Evolutionary conservation across 257 asterid genomes (phyloP).

Genomic region (Solanum clarkiae): DNA sequence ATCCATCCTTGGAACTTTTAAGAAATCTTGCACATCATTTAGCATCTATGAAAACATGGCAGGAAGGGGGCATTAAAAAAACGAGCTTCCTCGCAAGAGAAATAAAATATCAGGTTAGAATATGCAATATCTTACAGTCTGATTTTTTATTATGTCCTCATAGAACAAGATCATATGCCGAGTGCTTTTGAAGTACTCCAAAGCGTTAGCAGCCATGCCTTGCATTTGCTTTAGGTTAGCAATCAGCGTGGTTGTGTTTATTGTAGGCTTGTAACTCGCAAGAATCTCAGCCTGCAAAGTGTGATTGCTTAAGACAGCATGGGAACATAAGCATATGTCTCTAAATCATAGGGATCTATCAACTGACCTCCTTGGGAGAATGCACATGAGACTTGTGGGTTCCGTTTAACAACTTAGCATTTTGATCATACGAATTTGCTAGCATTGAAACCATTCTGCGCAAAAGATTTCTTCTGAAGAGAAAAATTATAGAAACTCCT

Average conservation of each 20-base stretch:
- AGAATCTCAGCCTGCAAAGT: conserved; percentile 73
- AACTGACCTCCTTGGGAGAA: conserved; percentile 59
- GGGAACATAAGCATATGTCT: background rate
- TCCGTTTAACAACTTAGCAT: conserved; percentile 77
- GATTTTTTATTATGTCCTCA: conserved; percentile 70
- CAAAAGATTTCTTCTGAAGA: conserved; percentile 76
- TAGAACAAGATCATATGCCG: conserved; percentile 73
- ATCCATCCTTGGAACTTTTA: conserved; percentile 51
- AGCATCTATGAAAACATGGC: conserved; percentile 40
- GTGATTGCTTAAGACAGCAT: background rate
- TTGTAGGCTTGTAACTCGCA: conserved; percentile 70
- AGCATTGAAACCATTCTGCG: conserved; percentile 82
- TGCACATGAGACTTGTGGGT: conserved; percentile 97
- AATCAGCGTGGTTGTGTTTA: conserved; percentile 49
- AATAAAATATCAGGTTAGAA: background rate
- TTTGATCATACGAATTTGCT: conserved; percentile 84
- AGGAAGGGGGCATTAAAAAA: background rate
- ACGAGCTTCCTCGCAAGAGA: background rate
- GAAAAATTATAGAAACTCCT: conserved; percentile 85
- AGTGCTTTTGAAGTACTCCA: conserved; percentile 68
- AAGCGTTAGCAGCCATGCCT: conserved; percentile 42
- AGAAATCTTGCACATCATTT: conserved; percentile 68
- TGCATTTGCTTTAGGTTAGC: conserved; percentile 64
- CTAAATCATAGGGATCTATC: background rate
- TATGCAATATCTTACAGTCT: conserved; percentile 39